Percentiles rank a stretch among this genome's conserved stretches.
Conservation (phyloP, 495 filamentous ascomycete species). For the Xylaria venustula region DNA sequence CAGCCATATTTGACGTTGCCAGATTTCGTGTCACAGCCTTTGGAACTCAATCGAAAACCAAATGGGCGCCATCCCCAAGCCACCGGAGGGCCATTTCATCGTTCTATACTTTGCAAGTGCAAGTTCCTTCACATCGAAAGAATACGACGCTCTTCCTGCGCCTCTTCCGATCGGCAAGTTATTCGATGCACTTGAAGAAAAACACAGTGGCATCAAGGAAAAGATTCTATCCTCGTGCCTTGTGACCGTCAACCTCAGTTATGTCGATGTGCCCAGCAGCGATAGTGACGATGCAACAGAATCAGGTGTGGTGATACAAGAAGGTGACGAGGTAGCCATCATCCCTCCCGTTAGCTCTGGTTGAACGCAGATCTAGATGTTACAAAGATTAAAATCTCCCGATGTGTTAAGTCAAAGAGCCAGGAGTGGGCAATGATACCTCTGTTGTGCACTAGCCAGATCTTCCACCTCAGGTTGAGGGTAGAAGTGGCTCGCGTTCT, state of each 20-base stretch:
- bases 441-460: neutral
- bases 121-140: conserved; percentile 67
- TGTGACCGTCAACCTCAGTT: conserved; percentile 83
- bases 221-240: conserved; percentile 74
- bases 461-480: neutral
- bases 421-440: neutral
- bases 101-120: conserved; percentile 87
- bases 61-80: conserved; percentile 38
- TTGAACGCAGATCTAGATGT: no score
- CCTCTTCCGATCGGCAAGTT: conserved; percentile 66
- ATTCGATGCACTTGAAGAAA: conserved; percentile 69
- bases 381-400: no score
- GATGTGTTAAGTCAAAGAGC: no score
- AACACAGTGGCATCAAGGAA: conserved; percentile 74
- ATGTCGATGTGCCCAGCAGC: conserved; percentile 67
- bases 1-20: neutral
- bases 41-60: no score
- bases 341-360: conserved; percentile 97
- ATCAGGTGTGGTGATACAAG: conserved; percentile 52
- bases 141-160: conserved; percentile 68
- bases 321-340: conserved; percentile 87
- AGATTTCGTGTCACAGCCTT: neutral
- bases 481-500: conserved; percentile 4
- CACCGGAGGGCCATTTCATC: conserved; percentile 63
- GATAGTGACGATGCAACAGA: conserved; percentile 37